phyloP scores from a whole-genome alignment of 2,329 filamentous ascomycete species.

The Metarhizium robertsii region DNA sequence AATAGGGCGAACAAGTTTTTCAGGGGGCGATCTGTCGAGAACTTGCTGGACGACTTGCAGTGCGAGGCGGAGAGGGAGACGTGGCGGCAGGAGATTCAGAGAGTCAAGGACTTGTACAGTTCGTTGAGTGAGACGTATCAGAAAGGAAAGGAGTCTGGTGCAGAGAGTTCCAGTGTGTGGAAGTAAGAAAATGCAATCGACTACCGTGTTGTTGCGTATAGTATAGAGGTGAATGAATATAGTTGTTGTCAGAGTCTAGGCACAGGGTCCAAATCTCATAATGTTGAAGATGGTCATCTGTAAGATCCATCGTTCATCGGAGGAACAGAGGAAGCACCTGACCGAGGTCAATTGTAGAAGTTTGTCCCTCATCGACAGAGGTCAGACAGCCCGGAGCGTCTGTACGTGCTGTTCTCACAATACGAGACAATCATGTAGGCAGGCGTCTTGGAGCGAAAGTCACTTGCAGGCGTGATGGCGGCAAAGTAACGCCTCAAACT shows the following conservation, averaged over 20 bases:
- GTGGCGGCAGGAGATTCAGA: conserved; percentile 31
- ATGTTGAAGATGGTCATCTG: too few species aligned
- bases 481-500: too few species aligned
- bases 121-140: conserved; percentile 39
- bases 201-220: not conserved
- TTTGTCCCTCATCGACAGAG: too few species aligned
- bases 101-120: conserved; percentile 40
- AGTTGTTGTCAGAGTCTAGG: not conserved
- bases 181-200: conserved; percentile 19
- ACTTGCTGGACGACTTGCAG: conserved; percentile 28
- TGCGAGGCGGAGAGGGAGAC: conserved; percentile 22
- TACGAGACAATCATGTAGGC: too few species aligned
- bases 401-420: too few species aligned
- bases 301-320: too few species aligned
- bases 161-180: conserved; percentile 38
- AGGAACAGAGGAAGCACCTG: too few species aligned
- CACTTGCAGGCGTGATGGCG: too few species aligned
- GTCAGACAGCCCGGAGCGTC: too few species aligned
- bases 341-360: too few species aligned
- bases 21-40: conserved; percentile 29
- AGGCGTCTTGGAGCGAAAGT: too few species aligned
- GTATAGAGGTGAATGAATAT: not conserved
- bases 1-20: conserved; percentile 51
- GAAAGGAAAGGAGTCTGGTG: conserved; percentile 32
- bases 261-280: too few species aligned